Conservation (phyloP, 2,329 filamentous ascomycete genomes). For the Thielaviopsis populi region DNA sequence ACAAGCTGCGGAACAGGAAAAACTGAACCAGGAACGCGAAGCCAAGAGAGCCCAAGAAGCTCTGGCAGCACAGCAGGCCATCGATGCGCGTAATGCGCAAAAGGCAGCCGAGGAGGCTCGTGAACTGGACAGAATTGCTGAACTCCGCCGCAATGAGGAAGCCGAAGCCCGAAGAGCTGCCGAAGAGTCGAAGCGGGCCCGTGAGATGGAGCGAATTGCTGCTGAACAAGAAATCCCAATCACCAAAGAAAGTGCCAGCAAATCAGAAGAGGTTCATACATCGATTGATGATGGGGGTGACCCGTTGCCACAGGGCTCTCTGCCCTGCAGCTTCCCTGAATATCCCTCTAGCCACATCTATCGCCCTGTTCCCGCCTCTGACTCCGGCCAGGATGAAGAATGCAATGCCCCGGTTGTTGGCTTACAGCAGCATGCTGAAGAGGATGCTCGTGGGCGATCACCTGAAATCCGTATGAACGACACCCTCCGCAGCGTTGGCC, state of each 20-base stretch:
- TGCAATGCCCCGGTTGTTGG: neutral
- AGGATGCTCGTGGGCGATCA: neutral
- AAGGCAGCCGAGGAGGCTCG: neutral
- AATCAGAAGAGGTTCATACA: neutral
- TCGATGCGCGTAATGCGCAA: neutral
- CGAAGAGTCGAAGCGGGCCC: neutral
- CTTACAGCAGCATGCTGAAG: neutral
- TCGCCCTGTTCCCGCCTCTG: neutral
- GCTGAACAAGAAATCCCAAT: neutral
- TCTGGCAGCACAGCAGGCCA: slow-evolving; percentile 2
- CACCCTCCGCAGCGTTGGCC: neutral
- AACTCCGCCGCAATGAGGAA: neutral
- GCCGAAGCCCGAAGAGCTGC: neutral
- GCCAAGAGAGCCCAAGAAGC: neutral
- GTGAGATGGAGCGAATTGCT: neutral
- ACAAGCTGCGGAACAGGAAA: neutral
- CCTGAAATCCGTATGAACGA: neutral
- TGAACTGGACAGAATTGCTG: neutral
- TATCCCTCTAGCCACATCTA: neutral
- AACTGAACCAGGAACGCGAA: neutral
- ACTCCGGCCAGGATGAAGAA: neutral
- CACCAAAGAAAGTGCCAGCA: neutral
- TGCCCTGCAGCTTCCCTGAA: neutral
- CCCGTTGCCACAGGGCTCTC: neutral
- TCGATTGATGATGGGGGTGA: no score